These are phyloP conservation scores for Trichaptum fuscoviolaceum DNA, from an alignment of 768 basidiomycete species.

Conservation along the genomic window DNA sequence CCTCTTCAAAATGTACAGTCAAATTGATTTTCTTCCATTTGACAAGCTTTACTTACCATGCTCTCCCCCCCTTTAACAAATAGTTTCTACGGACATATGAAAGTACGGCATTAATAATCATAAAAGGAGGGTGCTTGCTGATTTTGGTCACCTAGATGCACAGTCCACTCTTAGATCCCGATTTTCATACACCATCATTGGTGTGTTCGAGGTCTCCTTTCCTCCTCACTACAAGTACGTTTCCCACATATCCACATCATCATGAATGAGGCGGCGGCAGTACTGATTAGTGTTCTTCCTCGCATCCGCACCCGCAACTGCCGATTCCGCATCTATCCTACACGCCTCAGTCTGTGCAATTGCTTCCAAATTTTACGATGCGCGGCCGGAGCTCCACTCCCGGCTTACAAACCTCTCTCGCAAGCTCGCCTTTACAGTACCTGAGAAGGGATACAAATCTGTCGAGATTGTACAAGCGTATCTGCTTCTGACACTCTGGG, in stretches of 20 bases:
- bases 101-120: constrained; percentile 38
- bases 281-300: not conserved
- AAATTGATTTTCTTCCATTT: constrained; percentile 8
- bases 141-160: constrained; percentile 48
- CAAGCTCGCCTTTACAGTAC: constrained; percentile 83
- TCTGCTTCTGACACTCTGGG: constrained; percentile 82
- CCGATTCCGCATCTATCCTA: constrained; percentile 2
- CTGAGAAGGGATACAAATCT: constrained; percentile 85
- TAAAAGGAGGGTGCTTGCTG: constrained; percentile 7
- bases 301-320: not conserved
- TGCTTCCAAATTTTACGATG: constrained; percentile 82
- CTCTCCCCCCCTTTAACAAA: constrained; percentile 12
- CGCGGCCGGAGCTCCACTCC: constrained; percentile 75
- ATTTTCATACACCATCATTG: constrained; percentile 90
- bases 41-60: constrained; percentile 6
- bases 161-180: constrained; percentile 73
- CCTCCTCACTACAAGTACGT: constrained; percentile 84
- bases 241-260: not conserved
- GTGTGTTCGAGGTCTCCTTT: constrained; percentile 95
- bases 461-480: constrained; percentile 96
- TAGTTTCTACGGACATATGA: constrained; percentile 74
- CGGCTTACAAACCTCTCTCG: constrained; percentile 78
- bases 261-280: constrained; percentile 1
- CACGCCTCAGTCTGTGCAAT: constrained; percentile 79
- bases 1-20: constrained; percentile 80